These are phyloP conservation scores for Coemansia sp. DNA, from an alignment of 192 early-diverging fungal species.

Conservation along the genomic window DNA sequence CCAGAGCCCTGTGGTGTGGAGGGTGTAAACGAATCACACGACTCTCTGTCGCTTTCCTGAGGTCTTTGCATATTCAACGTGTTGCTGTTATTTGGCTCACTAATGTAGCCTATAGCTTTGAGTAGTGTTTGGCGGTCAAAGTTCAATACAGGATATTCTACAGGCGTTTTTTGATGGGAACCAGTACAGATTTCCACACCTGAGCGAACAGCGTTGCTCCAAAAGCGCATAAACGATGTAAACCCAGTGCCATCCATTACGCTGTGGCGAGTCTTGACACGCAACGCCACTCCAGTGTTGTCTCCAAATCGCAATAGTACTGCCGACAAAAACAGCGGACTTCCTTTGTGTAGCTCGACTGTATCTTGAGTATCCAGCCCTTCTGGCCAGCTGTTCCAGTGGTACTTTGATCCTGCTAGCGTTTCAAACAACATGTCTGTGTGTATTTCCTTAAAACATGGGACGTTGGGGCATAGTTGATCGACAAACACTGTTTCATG, in stretches of 20 bases:
- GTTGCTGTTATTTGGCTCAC: neutral
- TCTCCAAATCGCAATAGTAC: slow-evolving; percentile 10
- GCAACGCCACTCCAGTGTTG: slow-evolving; percentile 17
- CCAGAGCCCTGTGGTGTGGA: neutral
- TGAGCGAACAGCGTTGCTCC: neutral
- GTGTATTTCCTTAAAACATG: slow-evolving; percentile 8
- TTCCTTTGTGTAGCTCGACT: slow-evolving; percentile 1
- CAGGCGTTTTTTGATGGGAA: neutral
- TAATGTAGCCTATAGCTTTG: neutral
- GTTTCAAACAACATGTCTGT: slow-evolving; percentile 5
- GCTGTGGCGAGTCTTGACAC: slow-evolving; percentile 15
- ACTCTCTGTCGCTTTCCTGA: neutral
- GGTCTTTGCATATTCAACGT: neutral
- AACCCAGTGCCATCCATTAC: slow-evolving; percentile 19
- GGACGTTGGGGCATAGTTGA: neutral
- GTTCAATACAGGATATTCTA: neutral
- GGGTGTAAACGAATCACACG: neutral
- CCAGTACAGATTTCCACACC: neutral
- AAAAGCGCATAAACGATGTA: slow-evolving; percentile 19
- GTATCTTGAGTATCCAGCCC: slow-evolving; percentile 11
- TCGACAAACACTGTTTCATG: slow-evolving; percentile 1
- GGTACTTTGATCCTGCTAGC: neutral
- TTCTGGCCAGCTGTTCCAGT: slow-evolving; percentile 14
- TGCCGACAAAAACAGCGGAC: slow-evolving; percentile 7
- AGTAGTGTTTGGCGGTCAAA: slow-evolving; percentile 14